phyloP scores from a whole-genome alignment of 768 basidiomycete genomes.

The Rubroboletus pulcherrimus region DNA sequence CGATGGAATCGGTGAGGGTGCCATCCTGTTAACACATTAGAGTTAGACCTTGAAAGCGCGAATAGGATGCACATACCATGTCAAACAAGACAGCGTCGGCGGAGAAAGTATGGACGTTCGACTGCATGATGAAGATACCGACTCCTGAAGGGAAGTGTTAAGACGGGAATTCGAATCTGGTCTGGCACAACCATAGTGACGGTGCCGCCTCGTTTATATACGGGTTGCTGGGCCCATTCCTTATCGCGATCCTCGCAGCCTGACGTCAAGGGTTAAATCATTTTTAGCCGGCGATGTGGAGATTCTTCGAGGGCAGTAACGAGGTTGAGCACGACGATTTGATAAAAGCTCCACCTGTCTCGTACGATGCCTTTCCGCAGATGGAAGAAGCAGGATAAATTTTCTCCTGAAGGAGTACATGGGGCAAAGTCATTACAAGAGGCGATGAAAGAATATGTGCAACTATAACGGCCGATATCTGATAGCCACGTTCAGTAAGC shows the following conservation, averaged over 20 bases:
- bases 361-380: neutral
- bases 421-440: neutral
- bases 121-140: conserved; percentile 16
- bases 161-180: conserved; percentile 8
- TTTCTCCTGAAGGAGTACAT: neutral
- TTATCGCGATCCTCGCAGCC: conserved; percentile 4
- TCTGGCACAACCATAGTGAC: conserved; percentile 2
- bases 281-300: neutral
- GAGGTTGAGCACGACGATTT: neutral
- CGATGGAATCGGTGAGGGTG: conserved; percentile 70
- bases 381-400: neutral
- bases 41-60: conserved; percentile 21
- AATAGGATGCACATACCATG: conserved; percentile 44
- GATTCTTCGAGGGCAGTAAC: conserved; percentile 8
- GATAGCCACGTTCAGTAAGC: neutral
- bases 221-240: neutral
- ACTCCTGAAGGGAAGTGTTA: neutral
- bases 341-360: conserved; percentile 12
- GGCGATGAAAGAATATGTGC: conserved; percentile 1
- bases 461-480: neutral
- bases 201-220: conserved; percentile 25
- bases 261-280: conserved; percentile 31
- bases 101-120: conserved; percentile 37
- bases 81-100: conserved; percentile 64
- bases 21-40: conserved; percentile 47